Percentiles rank a stretch among this genome's conserved stretches.
Conservation (phyloP, 2,329 filamentous ascomycete species). For the Clarireedia homoeocarpa region DNA sequence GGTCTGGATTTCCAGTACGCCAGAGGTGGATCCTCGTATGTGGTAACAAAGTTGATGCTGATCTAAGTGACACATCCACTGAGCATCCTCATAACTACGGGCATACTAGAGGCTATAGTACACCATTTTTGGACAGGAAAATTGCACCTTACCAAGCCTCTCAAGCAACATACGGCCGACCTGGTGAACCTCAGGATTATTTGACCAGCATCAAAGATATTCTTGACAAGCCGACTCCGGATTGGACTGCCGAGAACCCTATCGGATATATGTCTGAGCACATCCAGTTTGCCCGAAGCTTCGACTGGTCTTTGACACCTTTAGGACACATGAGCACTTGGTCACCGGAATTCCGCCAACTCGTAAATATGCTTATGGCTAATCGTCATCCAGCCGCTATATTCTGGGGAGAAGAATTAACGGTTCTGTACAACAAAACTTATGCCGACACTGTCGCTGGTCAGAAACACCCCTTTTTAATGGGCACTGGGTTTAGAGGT, state of each 20-base stretch:
- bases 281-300: constrained; percentile 60
- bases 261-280: constrained; percentile 56
- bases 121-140: constrained; percentile 4
- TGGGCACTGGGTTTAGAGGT: constrained; percentile 40
- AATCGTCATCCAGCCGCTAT: constrained; percentile 65
- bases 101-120: not conserved
- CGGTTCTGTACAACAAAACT: constrained; percentile 64
- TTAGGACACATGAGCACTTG: constrained; percentile 62
- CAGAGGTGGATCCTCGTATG: constrained; percentile 5
- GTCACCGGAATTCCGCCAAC: constrained; percentile 62
- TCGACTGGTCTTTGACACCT: constrained; percentile 66
- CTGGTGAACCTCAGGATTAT: not conserved
- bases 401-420: constrained; percentile 64
- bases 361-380: constrained; percentile 75
- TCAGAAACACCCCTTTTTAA: constrained; percentile 65
- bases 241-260: constrained; percentile 25
- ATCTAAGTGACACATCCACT: constrained; percentile 39
- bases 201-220: not conserved
- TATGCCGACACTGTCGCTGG: constrained; percentile 64
- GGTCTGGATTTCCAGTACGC: constrained; percentile 1
- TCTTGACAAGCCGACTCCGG: not conserved
- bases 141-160: not conserved
- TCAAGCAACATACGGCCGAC: not conserved
- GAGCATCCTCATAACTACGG: not conserved
- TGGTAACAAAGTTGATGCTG: constrained; percentile 4